A percentile compares a stretch with the other conserved stretches of the same genome.
These are phyloP conservation scores for Babesia divergens DNA, from an alignment of 169 alveolate genomes.

Conservation along the genomic window DNA sequence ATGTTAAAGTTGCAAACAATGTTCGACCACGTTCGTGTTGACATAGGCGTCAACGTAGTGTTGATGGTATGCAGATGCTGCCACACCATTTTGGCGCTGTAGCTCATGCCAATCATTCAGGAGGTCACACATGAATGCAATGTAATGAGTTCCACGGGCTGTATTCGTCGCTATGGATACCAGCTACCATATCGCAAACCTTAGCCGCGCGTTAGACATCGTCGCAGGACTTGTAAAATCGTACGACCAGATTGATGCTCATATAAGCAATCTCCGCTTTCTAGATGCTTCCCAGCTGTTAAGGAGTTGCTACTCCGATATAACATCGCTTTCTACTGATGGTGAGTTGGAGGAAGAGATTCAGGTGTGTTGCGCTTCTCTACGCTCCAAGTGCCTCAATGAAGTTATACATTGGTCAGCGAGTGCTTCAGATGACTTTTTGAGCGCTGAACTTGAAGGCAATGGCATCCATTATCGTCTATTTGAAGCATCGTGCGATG, in stretches of 20 bases:
- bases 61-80: too few relatives aligned
- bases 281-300: slow-evolving; percentile 10
- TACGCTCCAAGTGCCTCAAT: slow-evolving; percentile 22
- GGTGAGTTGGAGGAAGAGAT: not conserved
- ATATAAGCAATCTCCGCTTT: not conserved
- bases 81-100: too few relatives aligned
- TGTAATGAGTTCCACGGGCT: too few relatives aligned
- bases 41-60: too few relatives aligned
- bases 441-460: slow-evolving; percentile 4
- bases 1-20: too few relatives aligned
- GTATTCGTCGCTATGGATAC: too few relatives aligned
- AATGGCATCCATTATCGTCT: not conserved
- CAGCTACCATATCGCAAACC: not conserved
- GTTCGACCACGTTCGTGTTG: too few relatives aligned
- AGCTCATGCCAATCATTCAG: too few relatives aligned
- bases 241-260: slow-evolving; percentile 7
- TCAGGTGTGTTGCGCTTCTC: slow-evolving; percentile 19
- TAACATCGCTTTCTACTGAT: not conserved
- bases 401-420: not conserved
- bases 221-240: slow-evolving; percentile 11
- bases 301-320: not conserved
- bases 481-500: not conserved
- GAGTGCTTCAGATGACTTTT: not conserved
- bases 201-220: slow-evolving; percentile 14
- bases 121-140: too few relatives aligned